Evolutionary conservation across 768 basidiomycete species (phyloP), one percentile per base, ranked within the genome.

Genomic region (Hypsizygus marmoreus): DNA sequence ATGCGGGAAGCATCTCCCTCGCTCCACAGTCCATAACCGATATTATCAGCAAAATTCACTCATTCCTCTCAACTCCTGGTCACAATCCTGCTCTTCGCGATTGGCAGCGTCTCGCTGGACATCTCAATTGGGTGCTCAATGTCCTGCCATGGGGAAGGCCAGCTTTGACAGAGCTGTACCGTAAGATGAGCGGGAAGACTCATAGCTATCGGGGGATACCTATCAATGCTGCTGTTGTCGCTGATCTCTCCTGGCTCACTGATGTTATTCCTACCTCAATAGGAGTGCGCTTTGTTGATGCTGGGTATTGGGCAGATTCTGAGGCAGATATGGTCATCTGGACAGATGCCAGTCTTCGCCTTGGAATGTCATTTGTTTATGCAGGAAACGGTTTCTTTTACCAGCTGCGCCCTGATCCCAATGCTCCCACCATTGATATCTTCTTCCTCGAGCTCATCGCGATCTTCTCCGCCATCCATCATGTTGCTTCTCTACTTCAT

Each of bases 371-470:
- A 10, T 43, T 43, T 22, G 42, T 43, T 11, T 43, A 31, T 16
- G 17, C 30, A 14, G 20, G 32, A 19, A 16, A 31, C 10, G 42
- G 42, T 10, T 43, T 31, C 12, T 10, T 31, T 4, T 43, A 43
- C 20, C 29, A 16, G 16, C 17, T 43, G 9, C 19, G 20, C 4
- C 28, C 14, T 13, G 19, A 9, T 10, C 14, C 42, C 2, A 6
- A 12, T 10, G 28, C 17, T 4, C 16, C 13, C 6, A 43, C 17
- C 3, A 19, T 34, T 12, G 16, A 40, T 19, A 37, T 41, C 32
- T 45, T 53, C 12, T 43, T 43, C 40, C 32, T 48, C 3, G 40
- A 48, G 16, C 33, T 48, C 22, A 20, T 42, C 2, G 47, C 47
- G 13, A 48, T 48, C 19, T n/a, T 41, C 13, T 39, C 40, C 11